Base-by-base conservation (phyloP, 768 basidiomycete genomes). In the Amanita pallidorosea region DNA sequence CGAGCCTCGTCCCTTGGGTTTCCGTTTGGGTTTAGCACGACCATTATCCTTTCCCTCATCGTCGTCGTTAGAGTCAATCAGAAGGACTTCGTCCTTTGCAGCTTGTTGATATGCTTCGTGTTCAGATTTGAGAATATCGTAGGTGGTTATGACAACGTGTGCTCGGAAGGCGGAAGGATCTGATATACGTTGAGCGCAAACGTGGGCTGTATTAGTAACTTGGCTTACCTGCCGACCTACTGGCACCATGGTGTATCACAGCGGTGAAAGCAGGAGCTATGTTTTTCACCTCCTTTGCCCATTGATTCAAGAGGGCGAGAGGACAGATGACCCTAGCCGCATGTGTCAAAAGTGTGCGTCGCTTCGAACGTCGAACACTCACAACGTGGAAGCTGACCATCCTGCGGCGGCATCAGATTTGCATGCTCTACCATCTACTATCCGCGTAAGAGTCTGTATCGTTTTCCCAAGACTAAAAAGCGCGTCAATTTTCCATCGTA, bases 101-200 rank as follows among this genome's bases (percentile, higher is more conserved):
- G 70, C 56, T 0, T 76, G 73, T 0, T 53, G 60, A 58, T 72
- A 83, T 0, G 72, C 62, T 12, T 71, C 77, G 57, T 85, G 79
- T 61, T 97, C 95, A 2, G 86, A 88, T 12, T 86, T 77, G 37
- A 94, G 74, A 3, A 81, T 88, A 41, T 83, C 76, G 60, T 96
- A 97, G 0, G 93, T 91, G 0, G 94, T 96, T 43, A 97, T 74
- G 7, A 93, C 82, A 8, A 93, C 77, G 52, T 88, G 81, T 1
- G 76, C 72, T 42, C 70, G 65, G 12, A 89, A 66, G 6, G 61
- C 64, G 1, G 58, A 60, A 4, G 81, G 80, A 57, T 87, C 87
- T 87, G 49, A 34, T 13, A 47, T 41, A 35, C 41, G 8, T 42
- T 49, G 20, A 31, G 15, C 9, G 25, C 44, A 17, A 7, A n/a